phyloP scores from a whole-genome alignment of 129 eudicot genomes.

The Flaveria sonorensis region DNA sequence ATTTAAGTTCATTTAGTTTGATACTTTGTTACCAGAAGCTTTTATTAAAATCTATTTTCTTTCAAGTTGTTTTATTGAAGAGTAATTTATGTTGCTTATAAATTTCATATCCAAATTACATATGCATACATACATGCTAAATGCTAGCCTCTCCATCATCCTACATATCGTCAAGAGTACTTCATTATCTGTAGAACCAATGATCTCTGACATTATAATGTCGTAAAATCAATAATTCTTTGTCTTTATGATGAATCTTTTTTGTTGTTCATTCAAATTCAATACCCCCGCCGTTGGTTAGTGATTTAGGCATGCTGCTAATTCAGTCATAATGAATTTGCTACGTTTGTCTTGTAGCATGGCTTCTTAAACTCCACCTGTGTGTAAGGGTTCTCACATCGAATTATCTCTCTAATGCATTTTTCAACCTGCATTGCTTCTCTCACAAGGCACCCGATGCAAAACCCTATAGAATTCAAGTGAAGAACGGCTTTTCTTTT shows the following conservation, averaged over 20 bases:
- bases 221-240: neutral
- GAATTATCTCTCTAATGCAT: conserved; percentile 42
- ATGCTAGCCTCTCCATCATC: conserved; percentile 4
- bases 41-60: neutral
- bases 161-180: conserved; percentile 25
- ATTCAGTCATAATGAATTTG: conserved; percentile 23
- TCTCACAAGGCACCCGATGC: conserved; percentile 47
- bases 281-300: conserved; percentile 15
- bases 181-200: conserved; percentile 33
- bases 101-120: conserved; percentile 16
- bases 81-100: conserved; percentile 15
- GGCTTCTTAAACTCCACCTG: conserved; percentile 38
- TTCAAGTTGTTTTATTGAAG: conserved; percentile 13
- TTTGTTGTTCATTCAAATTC: conserved; percentile 22
- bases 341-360: conserved; percentile 27
- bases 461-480: conserved; percentile 48
- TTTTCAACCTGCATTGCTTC: conserved; percentile 48
- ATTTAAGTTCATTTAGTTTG: conserved; percentile 16
- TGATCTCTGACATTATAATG: neutral
- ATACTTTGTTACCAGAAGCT: conserved; percentile 18
- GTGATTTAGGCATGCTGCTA: conserved; percentile 12
- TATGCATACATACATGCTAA: conserved; percentile 19
- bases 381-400: conserved; percentile 55
- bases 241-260: neutral
- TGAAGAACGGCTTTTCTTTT: conserved; percentile 44